Evolutionary conservation across 2,329 filamentous ascomycete species (phyloP).

Genomic region (Colletotrichum tamarilloi): DNA sequence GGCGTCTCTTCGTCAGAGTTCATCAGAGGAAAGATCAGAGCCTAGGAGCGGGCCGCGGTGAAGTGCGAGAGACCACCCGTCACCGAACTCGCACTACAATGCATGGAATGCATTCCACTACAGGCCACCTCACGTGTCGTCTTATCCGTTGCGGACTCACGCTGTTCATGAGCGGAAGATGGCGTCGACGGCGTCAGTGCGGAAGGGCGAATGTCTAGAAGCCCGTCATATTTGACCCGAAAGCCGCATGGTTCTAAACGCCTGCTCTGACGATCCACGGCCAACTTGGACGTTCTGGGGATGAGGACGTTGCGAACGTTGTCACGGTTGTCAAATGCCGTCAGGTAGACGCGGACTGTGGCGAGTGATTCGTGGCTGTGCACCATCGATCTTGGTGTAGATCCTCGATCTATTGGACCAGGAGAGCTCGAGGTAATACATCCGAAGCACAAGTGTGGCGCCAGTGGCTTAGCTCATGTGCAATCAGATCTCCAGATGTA

Average conservation of each 20-base stretch:
- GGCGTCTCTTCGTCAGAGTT: neutral
- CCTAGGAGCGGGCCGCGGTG: neutral
- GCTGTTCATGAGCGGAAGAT: neutral
- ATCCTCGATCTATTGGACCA: neutral
- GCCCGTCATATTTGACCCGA: neutral
- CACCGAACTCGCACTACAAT: neutral
- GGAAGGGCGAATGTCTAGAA: neutral
- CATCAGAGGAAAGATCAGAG: neutral
- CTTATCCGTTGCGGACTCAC: slow-evolving; percentile 2
- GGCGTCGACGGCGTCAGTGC: slow-evolving; percentile 1
- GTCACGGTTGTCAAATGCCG: neutral
- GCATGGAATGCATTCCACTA: neutral
- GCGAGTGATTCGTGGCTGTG: slow-evolving; percentile 6
- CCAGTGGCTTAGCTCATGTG: neutral
- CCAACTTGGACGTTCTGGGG: neutral
- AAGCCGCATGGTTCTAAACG: neutral
- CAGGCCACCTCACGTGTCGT: slow-evolving; percentile 11
- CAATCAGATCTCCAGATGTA: neutral
- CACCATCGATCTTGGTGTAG: neutral
- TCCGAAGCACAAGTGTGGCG: neutral
- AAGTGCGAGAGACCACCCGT: neutral
- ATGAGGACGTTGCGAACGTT: neutral
- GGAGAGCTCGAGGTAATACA: neutral
- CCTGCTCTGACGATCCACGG: neutral
- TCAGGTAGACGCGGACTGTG: neutral